Percentiles rank a stretch among this genome's conserved stretches.
Conservation (phyloP, 495 filamentous ascomycete species). For the Lepraria neglecta region DNA sequence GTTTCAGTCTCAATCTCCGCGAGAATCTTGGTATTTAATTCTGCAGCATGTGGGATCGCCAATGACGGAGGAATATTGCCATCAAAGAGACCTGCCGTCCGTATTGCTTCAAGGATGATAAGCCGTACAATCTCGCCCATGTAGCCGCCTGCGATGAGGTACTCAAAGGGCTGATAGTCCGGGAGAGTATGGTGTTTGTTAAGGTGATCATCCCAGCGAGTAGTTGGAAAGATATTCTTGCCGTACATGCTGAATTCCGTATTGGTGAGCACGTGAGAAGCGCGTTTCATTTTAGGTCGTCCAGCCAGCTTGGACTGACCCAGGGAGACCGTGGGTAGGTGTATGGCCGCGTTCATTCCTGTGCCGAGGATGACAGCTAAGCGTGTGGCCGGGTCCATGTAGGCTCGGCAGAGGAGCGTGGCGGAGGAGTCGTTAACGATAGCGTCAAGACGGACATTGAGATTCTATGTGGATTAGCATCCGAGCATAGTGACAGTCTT, state of each 20-base stretch:
- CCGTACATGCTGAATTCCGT: slow-evolving; percentile 88
- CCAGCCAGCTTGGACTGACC: slow-evolving; percentile 54
- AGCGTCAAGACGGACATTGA: slow-evolving; percentile 54
- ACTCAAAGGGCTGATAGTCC: slow-evolving; percentile 84
- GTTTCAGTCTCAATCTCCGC: slow-evolving; percentile 48
- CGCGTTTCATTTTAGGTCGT: slow-evolving; percentile 44
- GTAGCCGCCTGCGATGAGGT: slow-evolving; percentile 82
- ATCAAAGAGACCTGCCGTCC: slow-evolving; percentile 43
- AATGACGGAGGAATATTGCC: slow-evolving; percentile 56
- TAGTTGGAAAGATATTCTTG: slow-evolving; percentile 58
- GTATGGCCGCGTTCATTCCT: slow-evolving; percentile 77
- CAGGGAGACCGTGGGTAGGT: slow-evolving; percentile 57
- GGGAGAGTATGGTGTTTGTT: slow-evolving; percentile 65
- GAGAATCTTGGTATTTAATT: slow-evolving; percentile 63
- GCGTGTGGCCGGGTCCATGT: slow-evolving; percentile 53
- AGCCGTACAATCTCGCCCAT: slow-evolving; percentile 77
- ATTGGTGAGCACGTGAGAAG: slow-evolving; percentile 67
- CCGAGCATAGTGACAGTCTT: neutral
- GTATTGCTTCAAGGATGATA: slow-evolving; percentile 63
- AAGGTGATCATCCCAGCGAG: slow-evolving; percentile 66
- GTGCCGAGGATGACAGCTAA: slow-evolving; percentile 82
- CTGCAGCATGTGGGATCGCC: slow-evolving; percentile 48
- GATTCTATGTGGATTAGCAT: slow-evolving; percentile 23
- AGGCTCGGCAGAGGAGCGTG: slow-evolving; percentile 71
- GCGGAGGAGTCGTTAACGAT: slow-evolving; percentile 84